A percentile compares a stretch with the other conserved stretches of the same genome.
Evolutionary conservation across 345 rosid species (phyloP).

Genomic region (Odontarrhena argentea): DNA sequence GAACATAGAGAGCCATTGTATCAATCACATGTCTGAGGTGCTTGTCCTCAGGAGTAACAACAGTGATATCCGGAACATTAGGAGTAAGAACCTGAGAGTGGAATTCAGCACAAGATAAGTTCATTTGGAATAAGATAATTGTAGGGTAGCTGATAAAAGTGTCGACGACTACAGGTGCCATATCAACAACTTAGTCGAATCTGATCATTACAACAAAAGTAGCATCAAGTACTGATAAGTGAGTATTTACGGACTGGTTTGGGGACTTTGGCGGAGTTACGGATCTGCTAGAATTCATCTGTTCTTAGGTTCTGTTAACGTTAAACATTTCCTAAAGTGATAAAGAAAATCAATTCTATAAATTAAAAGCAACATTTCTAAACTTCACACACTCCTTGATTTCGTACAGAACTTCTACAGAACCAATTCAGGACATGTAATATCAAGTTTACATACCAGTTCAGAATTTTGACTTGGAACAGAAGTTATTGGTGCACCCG

Average conservation of each 20-base stretch:
- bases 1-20: conserved; percentile 92
- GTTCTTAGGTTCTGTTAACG: conserved; percentile 17
- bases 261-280: conserved; percentile 6
- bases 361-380: conserved; percentile 16
- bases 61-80: conserved; percentile 96
- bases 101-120: conserved; percentile 20
- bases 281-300: not conserved
- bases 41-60: conserved; percentile 77
- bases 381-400: conserved; percentile 17
- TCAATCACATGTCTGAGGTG: conserved; percentile 92
- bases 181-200: conserved; percentile 11
- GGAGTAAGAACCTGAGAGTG: conserved; percentile 86
- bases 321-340: not conserved
- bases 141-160: not conserved
- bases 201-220: conserved; percentile 24
- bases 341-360: conserved; percentile 13
- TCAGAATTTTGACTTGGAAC: conserved; percentile 87
- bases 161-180: conserved; percentile 2
- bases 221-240: not conserved
- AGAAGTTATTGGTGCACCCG: conserved; percentile 92
- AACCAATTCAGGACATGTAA: conserved; percentile 18
- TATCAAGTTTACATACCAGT: conserved; percentile 56
- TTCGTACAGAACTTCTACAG: conserved; percentile 7
- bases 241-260: conserved; percentile 3
- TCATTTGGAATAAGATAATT: conserved; percentile 12